Percentiles rank a stretch among this genome's conserved stretches.
Conservation (phyloP, 352 stramenopile genomes). For the Plasmopara muralis region DNA sequence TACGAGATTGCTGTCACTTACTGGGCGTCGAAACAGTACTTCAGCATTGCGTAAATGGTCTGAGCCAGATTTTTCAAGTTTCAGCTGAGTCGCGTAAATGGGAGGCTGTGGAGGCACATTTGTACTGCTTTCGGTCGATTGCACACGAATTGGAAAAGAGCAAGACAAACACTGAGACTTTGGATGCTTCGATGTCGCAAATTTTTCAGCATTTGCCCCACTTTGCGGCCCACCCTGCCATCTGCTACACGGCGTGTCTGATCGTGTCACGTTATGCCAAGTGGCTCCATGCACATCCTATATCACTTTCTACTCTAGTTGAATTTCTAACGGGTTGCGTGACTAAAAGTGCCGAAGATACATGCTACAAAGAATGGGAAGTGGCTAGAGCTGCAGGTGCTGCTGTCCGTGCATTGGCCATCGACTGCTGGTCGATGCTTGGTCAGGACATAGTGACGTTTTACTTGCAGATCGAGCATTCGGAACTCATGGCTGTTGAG, state of each 20-base stretch:
- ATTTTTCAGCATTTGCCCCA: constrained; percentile 76
- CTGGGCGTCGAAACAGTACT: constrained; percentile 66
- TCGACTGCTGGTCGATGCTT: constrained; percentile 70
- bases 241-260: constrained; percentile 81
- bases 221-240: constrained; percentile 67
- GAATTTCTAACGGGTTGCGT: constrained; percentile 70
- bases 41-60: constrained; percentile 66
- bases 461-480: constrained; percentile 69
- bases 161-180: constrained; percentile 12
- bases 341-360: constrained; percentile 40
- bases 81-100: constrained; percentile 40
- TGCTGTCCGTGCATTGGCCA: constrained; percentile 65
- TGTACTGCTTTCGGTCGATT: constrained; percentile 83
- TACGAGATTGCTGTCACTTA: constrained; percentile 71
- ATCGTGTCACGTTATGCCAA: constrained; percentile 78
- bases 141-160: constrained; percentile 66
- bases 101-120: constrained; percentile 72
- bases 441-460: constrained; percentile 64
- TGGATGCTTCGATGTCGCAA: constrained; percentile 46
- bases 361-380: constrained; percentile 60
- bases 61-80: constrained; percentile 62
- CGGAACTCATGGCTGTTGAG: constrained; percentile 60
- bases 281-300: constrained; percentile 52
- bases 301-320: constrained; percentile 47
- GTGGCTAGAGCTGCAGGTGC: constrained; percentile 61